Conservation (phyloP, 2,329 filamentous ascomycete species). For the Aspergillus melleus region DNA sequence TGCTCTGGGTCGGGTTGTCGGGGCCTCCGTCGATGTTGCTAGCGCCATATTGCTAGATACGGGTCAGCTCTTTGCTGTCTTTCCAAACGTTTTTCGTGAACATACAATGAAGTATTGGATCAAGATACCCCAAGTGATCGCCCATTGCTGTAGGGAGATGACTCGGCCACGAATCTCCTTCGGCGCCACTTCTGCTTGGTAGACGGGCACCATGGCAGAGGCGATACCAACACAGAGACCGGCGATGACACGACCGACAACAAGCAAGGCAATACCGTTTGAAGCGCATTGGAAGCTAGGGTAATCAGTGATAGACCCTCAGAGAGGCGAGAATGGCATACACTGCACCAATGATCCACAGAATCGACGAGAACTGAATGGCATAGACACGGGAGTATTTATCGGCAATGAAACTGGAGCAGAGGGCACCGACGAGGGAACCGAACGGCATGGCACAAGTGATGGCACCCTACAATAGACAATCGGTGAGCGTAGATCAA, state of each 20-base stretch:
- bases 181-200: constrained; percentile 66
- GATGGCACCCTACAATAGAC: constrained; percentile 34
- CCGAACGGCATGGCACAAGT: constrained; percentile 40
- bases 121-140: constrained; percentile 69
- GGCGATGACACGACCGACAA: constrained; percentile 68
- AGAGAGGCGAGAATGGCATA: background rate
- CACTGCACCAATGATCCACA: constrained; percentile 43
- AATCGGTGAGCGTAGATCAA: background rate
- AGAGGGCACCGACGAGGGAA: constrained; percentile 46
- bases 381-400: constrained; percentile 51
- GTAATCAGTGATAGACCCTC: constrained; percentile 14
- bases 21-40: constrained; percentile 56
- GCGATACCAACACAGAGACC: constrained; percentile 72
- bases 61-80: background rate
- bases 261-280: constrained; percentile 68
- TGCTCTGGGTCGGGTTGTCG: constrained; percentile 47
- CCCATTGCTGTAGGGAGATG: constrained; percentile 71
- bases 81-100: constrained; percentile 32
- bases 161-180: constrained; percentile 58
- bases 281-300: constrained; percentile 58
- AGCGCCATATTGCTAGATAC: constrained; percentile 18
- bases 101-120: constrained; percentile 62
- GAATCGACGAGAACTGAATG: constrained; percentile 51
- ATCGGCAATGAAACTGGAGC: constrained; percentile 55
- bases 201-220: constrained; percentile 69